A percentile compares a stretch with the other conserved stretches of the same genome.
Evolutionary conservation across 768 basidiomycete species (phyloP).

Genomic region (Termitomyces titanicus): DNA sequence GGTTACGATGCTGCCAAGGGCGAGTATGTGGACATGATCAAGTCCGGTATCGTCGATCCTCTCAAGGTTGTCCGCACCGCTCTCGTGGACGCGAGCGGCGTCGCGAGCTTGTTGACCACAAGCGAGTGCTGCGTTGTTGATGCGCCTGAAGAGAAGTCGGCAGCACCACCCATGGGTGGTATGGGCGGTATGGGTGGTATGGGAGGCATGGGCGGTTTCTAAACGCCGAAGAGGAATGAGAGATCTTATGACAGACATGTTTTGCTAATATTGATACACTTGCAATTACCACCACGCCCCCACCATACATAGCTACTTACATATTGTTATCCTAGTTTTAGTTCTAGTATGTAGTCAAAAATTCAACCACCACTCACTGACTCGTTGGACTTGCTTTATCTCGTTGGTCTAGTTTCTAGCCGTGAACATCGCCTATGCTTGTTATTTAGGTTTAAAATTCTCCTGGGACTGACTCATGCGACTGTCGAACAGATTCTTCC

Average conservation of each 20-base stretch:
- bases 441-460: too few species aligned
- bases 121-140: constrained; percentile 93
- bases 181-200: constrained; percentile 41
- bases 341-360: neutral
- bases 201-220: constrained; percentile 38
- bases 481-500: too few species aligned
- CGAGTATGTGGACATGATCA: constrained; percentile 94
- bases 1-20: constrained; percentile 92
- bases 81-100: constrained; percentile 87
- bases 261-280: neutral
- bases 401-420: too few species aligned
- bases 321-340: neutral
- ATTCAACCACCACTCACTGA: neutral
- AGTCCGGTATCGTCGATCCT: constrained; percentile 92
- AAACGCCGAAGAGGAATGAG: constrained; percentile 1
- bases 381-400: too few species aligned
- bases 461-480: too few species aligned
- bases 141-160: constrained; percentile 74
- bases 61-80: constrained; percentile 95
- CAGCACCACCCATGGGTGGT: constrained; percentile 47
- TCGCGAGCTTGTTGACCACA: constrained; percentile 91
- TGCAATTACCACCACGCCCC: neutral
- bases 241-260: neutral
- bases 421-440: too few species aligned
- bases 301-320: neutral